phyloP scores from a whole-genome alignment of 2,329 filamentous ascomycete species.

The Incumbomyces lentus region DNA sequence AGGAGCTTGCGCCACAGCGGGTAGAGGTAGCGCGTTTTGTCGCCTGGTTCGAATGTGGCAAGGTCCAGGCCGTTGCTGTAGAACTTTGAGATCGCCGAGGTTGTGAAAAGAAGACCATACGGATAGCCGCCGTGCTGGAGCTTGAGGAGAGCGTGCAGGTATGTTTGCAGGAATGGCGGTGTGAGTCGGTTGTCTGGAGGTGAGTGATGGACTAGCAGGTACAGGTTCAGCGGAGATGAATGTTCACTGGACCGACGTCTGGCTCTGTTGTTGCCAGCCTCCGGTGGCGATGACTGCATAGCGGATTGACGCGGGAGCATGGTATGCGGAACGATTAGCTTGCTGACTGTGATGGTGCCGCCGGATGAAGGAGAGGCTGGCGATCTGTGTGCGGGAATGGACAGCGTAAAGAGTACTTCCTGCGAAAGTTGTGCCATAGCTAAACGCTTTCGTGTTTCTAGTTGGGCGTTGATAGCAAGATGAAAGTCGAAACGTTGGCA shows the following conservation, averaged over 20 bases:
- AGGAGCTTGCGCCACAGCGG: conserved; percentile 54
- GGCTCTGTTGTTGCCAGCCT: background rate
- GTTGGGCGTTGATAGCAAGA: background rate
- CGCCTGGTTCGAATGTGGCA: conserved; percentile 48
- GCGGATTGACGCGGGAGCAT: background rate
- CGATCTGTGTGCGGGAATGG: background rate
- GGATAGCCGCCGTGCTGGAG: conserved; percentile 5
- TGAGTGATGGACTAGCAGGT: conserved; percentile 61
- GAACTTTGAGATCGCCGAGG: conserved; percentile 65
- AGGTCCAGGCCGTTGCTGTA: conserved; percentile 73
- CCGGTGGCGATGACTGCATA: background rate
- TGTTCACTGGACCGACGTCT: background rate
- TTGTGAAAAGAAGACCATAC: conserved; percentile 63
- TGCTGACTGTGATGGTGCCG: background rate
- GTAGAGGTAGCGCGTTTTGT: conserved; percentile 53
- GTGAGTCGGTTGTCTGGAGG: conserved; percentile 69
- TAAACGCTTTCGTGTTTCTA: background rate
- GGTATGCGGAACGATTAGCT: background rate
- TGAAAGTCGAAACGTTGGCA: too few relatives aligned
- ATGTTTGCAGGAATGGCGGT: conserved; percentile 54
- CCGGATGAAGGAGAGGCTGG: background rate
- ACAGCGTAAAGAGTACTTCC: conserved; percentile 2
- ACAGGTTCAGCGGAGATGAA: conserved; percentile 45
- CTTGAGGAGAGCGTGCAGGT: conserved; percentile 55
- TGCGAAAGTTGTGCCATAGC: background rate